A percentile compares a stretch with the other conserved stretches of the same genome.
These are phyloP conservation scores for Tolypocladium nubicola DNA, from an alignment of 2,329 filamentous ascomycete species.

Conservation along the genomic window DNA sequence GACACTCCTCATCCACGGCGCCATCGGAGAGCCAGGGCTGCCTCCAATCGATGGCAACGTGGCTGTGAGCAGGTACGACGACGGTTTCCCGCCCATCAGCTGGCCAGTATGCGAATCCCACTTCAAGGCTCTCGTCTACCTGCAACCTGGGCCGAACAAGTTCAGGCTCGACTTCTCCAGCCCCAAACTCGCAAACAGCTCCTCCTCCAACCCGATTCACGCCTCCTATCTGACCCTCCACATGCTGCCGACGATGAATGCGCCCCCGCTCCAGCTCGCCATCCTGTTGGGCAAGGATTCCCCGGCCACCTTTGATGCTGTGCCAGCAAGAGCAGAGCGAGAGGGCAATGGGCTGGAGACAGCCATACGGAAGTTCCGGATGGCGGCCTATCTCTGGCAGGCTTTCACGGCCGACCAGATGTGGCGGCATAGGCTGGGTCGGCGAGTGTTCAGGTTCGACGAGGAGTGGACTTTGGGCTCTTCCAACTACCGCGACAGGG, in stretches of 20 bases:
- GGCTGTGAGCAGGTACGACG: slow-evolving; percentile 72
- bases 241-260: slow-evolving; percentile 68
- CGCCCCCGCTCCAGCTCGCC: slow-evolving; percentile 80
- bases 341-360: slow-evolving; percentile 76
- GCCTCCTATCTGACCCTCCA: slow-evolving; percentile 74
- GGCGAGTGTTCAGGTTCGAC: slow-evolving; percentile 81
- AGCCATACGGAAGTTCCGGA: slow-evolving; percentile 82
- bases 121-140: slow-evolving; percentile 84
- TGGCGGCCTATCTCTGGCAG: slow-evolving; percentile 95
- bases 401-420: slow-evolving; percentile 96
- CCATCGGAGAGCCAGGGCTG: slow-evolving; percentile 62
- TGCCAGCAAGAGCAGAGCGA: slow-evolving; percentile 60
- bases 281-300: slow-evolving; percentile 86
- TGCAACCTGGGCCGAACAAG: slow-evolving; percentile 84
- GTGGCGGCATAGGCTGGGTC: slow-evolving; percentile 77
- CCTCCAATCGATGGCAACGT: slow-evolving; percentile 67
- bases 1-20: slow-evolving; percentile 69
- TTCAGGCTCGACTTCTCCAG: slow-evolving; percentile 81
- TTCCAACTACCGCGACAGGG: slow-evolving; percentile 63
- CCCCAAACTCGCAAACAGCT: slow-evolving; percentile 64
- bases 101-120: slow-evolving; percentile 87
- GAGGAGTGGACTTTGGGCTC: slow-evolving; percentile 89
- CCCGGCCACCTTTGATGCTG: slow-evolving; percentile 71
- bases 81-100: slow-evolving; percentile 67
- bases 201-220: slow-evolving; percentile 59